phyloP scores from a whole-genome alignment of 768 basidiomycete genomes.

The Pleurotus eryngii region DNA sequence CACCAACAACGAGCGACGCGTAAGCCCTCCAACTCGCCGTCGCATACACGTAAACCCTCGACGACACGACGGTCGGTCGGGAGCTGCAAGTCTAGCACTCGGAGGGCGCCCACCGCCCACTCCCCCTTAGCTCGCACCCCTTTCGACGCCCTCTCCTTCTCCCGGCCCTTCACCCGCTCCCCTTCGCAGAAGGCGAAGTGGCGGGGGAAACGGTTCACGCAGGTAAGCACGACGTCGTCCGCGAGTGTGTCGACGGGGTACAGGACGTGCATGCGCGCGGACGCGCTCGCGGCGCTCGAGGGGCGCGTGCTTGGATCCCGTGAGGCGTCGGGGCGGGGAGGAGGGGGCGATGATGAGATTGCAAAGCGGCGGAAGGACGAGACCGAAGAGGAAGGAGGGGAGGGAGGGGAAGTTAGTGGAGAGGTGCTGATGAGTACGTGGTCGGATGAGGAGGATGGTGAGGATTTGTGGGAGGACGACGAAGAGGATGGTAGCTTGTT shows the following conservation, averaged over 20 bases:
- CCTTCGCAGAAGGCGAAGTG: no score
- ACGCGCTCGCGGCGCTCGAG: conserved; percentile 64
- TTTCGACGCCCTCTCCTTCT: conserved; percentile 6
- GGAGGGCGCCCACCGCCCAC: no score
- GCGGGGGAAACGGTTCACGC: no score
- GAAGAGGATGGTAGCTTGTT: not conserved
- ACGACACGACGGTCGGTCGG: no score
- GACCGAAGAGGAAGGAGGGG: conserved; percentile 32
- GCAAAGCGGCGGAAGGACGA: conserved; percentile 65
- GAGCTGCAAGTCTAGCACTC: no score
- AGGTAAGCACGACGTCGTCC: conserved; percentile 7
- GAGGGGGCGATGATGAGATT: conserved; percentile 38
- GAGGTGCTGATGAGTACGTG: not conserved
- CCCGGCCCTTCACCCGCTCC: no score
- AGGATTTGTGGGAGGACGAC: not conserved
- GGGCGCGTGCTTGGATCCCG: conserved; percentile 27
- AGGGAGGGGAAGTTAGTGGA: not conserved
- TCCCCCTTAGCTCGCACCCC: conserved; percentile 7
- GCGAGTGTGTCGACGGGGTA: conserved; percentile 45
- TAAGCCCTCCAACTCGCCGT: no score
- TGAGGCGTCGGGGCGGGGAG: not conserved
- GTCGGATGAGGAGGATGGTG: not conserved
- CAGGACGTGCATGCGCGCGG: conserved; percentile 47
- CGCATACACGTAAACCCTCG: no score
- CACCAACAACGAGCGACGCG: not conserved